Base-by-base conservation (phyloP, 768 basidiomycete genomes). In the Rhizopogon roseolus region DNA sequence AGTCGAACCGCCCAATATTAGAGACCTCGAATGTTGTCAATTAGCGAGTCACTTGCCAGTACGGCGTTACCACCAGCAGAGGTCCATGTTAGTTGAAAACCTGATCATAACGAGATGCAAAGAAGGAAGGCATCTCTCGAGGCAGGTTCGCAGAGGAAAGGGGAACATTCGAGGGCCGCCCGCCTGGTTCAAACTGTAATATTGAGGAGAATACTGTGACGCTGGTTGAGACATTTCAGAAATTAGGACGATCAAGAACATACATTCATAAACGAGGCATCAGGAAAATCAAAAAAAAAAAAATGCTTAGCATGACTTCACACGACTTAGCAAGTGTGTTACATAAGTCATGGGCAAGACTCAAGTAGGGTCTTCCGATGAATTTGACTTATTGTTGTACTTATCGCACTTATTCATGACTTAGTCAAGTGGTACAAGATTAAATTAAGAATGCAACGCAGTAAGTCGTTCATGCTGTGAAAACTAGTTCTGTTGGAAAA, bases 1-100 rank as follows among this genome's bases (percentile, higher is more conserved):
- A 98, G 11, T 96, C 96, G 64, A 86, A 98, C 43, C 96, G 82
- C 3, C 96, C 93, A 2, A 98, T 83, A 64, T 99, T 99, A 54
- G 86, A 87, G 4, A 98, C 92, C 65, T 99, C 96, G 52, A 95
- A 79, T 0, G 96, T 98, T 1, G 96, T 99, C 81, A 98, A 91
- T 64, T 98, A 95, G 25, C 87, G 82, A 2, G 87, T 82, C 51
- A 98, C 84, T 70, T 99, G 97, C 90, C 91, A 96, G 46, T 86
- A 75, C 62, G 98, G 96, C 4, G 85, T 84, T 42, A 79, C 81
- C 44, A 97, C 85, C 29, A 98, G 85, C 52, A 98, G 81, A 70
- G 1, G 97, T 98, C 97, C 96, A 98, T 1, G 85, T 81, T n/a
- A 99, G 84, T 65, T 99, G 97, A 7, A 98, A 81, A 0, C 91